Conservation (phyloP, 345 rosid genomes). For the Microthlaspi erraticum region DNA sequence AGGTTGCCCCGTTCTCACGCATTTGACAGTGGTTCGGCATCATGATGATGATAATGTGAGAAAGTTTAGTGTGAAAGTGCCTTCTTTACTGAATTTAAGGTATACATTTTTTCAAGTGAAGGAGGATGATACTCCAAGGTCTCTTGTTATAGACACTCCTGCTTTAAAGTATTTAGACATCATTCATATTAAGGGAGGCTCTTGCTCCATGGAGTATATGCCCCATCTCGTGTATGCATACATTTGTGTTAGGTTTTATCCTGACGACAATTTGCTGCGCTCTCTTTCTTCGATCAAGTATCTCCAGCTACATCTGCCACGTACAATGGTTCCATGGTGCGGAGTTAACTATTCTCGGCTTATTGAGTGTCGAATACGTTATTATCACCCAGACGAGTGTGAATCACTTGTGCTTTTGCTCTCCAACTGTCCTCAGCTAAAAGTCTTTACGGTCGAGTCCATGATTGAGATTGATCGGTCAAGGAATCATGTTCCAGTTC, state of each 20-base stretch:
- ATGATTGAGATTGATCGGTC: neutral
- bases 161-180: neutral
- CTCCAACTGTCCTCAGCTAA: slow-evolving; percentile 7
- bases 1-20: neutral
- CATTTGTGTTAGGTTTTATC: neutral
- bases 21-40: neutral
- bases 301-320: neutral
- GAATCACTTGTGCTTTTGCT: slow-evolving; percentile 14
- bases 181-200: neutral
- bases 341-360: slow-evolving; percentile 7
- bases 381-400: neutral
- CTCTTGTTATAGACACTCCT: slow-evolving; percentile 3
- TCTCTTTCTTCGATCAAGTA: neutral
- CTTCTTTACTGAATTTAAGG: neutral
- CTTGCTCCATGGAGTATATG: slow-evolving; percentile 2
- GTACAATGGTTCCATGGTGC: neutral
- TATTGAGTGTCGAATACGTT: neutral
- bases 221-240: neutral
- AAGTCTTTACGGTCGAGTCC: neutral
- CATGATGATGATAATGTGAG: slow-evolving; percentile 5
- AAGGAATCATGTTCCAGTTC: neutral
- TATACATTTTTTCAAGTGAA: neutral
- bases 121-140: neutral
- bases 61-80: neutral
- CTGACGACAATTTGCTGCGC: neutral